Evolutionary conservation across 1,284 basidiomycete genomes (phyloP).

Genomic region (Fomitopsis schrenkii): DNA sequence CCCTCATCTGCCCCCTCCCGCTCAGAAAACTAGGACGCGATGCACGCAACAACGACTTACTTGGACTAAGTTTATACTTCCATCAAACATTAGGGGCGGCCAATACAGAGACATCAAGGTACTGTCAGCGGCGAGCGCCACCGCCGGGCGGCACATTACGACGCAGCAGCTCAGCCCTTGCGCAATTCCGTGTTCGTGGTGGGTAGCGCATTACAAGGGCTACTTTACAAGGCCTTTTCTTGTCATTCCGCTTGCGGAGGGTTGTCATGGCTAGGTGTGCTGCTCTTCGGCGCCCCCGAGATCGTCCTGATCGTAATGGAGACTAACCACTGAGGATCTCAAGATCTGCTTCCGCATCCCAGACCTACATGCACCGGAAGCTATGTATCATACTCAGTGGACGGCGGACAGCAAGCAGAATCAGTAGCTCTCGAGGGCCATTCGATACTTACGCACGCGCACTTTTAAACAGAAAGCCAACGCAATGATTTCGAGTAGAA

Average conservation of each 20-base stretch:
- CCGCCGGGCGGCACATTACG: not conserved
- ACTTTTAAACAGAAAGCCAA: too few relatives aligned
- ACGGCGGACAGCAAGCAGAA: too few relatives aligned
- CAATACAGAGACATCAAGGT: not conserved
- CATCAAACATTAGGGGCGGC: not conserved
- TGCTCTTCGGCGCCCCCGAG: not conserved
- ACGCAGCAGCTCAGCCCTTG: not conserved
- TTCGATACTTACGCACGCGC: too few relatives aligned
- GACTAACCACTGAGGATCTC: not conserved
- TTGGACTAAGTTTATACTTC: not conserved
- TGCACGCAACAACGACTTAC: not conserved
- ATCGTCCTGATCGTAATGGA: constrained; percentile 1
- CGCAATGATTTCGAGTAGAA: too few relatives aligned
- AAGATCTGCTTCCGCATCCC: not conserved
- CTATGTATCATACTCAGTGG: too few relatives aligned
- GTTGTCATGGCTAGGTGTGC: not conserved
- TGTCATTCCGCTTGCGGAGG: not conserved
- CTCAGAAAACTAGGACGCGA: not conserved
- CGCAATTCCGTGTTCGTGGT: not conserved
- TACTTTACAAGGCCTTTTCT: not conserved
- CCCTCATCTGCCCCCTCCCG: not conserved
- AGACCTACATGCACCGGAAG: not conserved
- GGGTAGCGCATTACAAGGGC: not conserved
- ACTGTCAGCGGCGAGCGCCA: not conserved
- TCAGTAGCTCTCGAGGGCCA: too few relatives aligned